Evolutionary conservation across 139 green algal genomes (phyloP), one percentile per base, ranked within the genome.

Genomic region (Spirogloea muscicola): DNA sequence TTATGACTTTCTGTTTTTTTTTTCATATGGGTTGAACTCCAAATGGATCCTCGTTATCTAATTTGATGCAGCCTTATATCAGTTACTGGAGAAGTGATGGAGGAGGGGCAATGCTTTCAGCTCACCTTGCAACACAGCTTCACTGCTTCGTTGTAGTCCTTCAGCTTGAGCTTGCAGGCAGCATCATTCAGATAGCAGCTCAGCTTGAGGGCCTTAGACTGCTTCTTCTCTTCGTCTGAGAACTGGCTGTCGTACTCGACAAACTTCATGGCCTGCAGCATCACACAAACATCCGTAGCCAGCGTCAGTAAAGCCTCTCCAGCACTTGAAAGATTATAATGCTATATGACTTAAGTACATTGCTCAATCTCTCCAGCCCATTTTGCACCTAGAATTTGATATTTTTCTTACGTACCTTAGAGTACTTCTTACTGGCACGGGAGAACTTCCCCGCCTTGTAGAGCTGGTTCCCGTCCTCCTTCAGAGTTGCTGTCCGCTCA

Each of bases 391-490:
- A 65, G 18, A 41, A 18, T 13, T 13, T 41, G 13, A 18, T 13
- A 36, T 21, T 41, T 18, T 65, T 41, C 18, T 21, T 42, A 69
- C 31, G n/a, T n/a, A 79, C 70, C 34, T 79, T 68, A 29, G 87
- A 75, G 82, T 94, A 97, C 69, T 88, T 84, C 38, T 79, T 79
- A 6, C 87, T 42, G 2, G 94, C 94, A 2, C 82, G 77, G 29
- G 42, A 38, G 60, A 89, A 81, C 49, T 87, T 88, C 41, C 90
- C 89, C 1, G 80, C 86, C 88, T 97, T 96, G 87, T 91, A 97
- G 43, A 80, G 65, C 27, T 66, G 81, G 68, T 97, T 98, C 63
- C 93, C 93, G 66, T 88, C 87, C 27, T 94, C 92, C 87, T 98
- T 98, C 21, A 63, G 63, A n/a, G 59, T 60, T 3, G 58, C 58